Evolutionary conservation across 345 rosid species (phyloP), one percentile per base, ranked within the genome.

Genomic region (Eucalyptus polyanthemos): DNA sequence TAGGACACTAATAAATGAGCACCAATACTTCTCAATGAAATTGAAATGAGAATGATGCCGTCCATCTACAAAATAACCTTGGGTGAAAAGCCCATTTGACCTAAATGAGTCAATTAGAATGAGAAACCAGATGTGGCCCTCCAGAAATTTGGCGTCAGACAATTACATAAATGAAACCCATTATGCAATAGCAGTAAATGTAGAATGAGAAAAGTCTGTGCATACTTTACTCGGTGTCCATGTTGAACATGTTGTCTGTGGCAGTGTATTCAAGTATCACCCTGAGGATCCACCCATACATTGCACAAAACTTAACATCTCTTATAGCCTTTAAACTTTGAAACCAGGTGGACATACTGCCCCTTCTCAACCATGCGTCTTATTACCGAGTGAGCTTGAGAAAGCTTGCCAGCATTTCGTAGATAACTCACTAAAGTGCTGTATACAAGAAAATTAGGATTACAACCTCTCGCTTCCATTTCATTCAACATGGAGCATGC

Each of bases 391-490:
- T 91, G 94, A 91, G 98, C 99, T 88, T 96, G 95, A 88, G 93
- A 87, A 89, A 95, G 94, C 93, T 91, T 97, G 89, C 99, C 99
- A 65, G 98, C 97, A 87, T 92, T 93, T 86, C 94, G 92, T 86
- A 97, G 91, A 95, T 94, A 90, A 86, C 94, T 93, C 89, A 97
- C 96, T 90, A 97, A 91, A 86, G 99, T 97, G 90, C 95, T 95
- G 91, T 97, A 97, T 92, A 97, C 98, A 51, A 92, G 93, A 89
- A 95, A 96, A 94, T 95, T 97, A 76, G 99, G 99, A 90, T 92
- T 93, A 90, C 99, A 95, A 40, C 98, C 98, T 91, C 97, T 94
- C 25, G 92, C 91, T 93, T 95, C 96, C 99, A 97, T 97, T 93
- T 95, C 96, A 88, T 94, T 95, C 53, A 97, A 93, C 95, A 96